Conservation (phyloP, 495 filamentous ascomycete species). For the Neurospora sp. region DNA sequence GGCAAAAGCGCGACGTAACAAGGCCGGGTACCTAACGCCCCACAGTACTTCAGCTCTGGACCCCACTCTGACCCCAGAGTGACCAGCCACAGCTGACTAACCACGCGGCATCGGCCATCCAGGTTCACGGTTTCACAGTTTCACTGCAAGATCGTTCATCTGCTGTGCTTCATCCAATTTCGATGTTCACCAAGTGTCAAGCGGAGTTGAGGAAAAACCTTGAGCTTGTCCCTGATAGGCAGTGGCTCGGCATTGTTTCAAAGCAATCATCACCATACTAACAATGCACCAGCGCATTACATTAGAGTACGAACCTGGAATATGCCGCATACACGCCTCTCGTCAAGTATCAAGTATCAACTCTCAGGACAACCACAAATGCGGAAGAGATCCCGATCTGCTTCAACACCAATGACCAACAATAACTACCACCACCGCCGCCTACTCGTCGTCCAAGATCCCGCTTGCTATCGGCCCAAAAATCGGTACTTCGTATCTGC, state of each 20-base stretch:
- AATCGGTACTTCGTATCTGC: constrained; percentile 73
- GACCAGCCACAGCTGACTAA: constrained; percentile 10
- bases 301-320: neutral
- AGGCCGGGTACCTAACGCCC: constrained; percentile 7
- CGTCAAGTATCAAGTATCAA: neutral
- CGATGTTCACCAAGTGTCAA: neutral
- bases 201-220: neutral
- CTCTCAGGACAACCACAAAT: neutral
- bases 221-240: neutral
- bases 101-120: neutral
- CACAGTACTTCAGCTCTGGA: neutral
- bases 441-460: constrained; percentile 83
- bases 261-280: neutral
- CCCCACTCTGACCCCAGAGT: constrained; percentile 6
- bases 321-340: neutral
- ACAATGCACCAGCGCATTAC: neutral
- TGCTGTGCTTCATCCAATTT: neutral
- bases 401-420: neutral
- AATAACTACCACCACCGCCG: neutral
- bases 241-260: neutral
- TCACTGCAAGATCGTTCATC: neutral
- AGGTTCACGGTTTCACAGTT: neutral
- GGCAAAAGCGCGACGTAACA: constrained; percentile 33
- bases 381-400: neutral
- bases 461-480: constrained; percentile 77